Evolutionary conservation across 169 alveolate species (phyloP), one percentile per base, ranked within the genome.

Genomic region (Plasmodium berghei): DNA sequence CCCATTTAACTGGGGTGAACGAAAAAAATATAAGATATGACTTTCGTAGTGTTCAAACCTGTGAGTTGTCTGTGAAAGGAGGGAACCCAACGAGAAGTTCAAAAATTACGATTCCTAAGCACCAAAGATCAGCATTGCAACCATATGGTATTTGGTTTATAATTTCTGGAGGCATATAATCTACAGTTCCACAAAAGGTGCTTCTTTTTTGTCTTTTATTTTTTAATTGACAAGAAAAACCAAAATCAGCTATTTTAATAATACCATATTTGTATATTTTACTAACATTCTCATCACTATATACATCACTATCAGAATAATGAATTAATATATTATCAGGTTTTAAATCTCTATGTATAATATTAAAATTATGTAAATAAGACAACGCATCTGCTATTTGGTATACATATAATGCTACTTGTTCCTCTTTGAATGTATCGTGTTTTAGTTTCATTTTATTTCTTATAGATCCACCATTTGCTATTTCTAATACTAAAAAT

Each of bases 151-250:
- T 92, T 52, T 94, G 93, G 24, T 93, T 87, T 3, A 96, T 94
- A 90, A 97, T 96, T 73, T 97, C 99, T 18, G 99, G 99, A 10
- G 99, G 97, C 52, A 97, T 89, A 92, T 97, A 97, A 61, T 97
- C 99, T 16, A 95, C 91, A 1, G 99, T 97, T 14, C 99, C 99
- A 73, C 99, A 97, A 45, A 97, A 90, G 52, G 99, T 97, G 40
- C 94, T 75, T 71, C 99, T 94, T 72, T 93, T 96, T 73, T 94
- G 95, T 48, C 95, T 91, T 18, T 96, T 96, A 66, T 96, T 92
- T 90, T 95, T 96, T 18, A 96, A 59, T 46, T 93, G 94, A 2
- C 94, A 94, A 61, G 97, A 90, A 97, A 98, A 97, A 1, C 99
- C 99, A 90, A 97, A 97, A 88, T 97, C 99, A 9, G 98, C 97